Evolutionary conservation across 805 yeast species (phyloP).

Genomic region (Yarrowia bubula): DNA sequence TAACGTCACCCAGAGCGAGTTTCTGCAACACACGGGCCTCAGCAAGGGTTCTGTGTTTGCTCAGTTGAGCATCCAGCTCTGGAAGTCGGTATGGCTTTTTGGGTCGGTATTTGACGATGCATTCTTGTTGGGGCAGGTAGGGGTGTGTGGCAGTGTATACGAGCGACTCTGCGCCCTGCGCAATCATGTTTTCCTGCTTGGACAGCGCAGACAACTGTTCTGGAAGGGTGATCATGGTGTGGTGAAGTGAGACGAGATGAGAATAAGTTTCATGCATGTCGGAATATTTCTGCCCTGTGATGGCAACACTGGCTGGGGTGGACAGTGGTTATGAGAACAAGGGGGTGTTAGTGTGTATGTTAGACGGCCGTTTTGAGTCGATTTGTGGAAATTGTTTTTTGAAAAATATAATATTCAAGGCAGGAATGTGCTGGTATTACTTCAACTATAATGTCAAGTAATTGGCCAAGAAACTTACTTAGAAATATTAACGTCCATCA

Average conservation of each 20-base stretch:
- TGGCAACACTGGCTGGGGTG: not conserved
- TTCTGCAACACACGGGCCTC: constrained; percentile 77
- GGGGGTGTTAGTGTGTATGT: too few species aligned
- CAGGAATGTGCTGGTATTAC: too few species aligned
- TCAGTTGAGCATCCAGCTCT: constrained; percentile 67
- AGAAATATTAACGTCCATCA: too few species aligned
- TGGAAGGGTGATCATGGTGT: constrained; percentile 17
- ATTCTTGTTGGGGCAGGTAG: constrained; percentile 45
- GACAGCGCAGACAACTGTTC: not conserved
- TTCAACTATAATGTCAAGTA: too few species aligned
- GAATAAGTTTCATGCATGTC: not conserved
- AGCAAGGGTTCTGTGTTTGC: constrained; percentile 75
- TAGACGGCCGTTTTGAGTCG: too few species aligned
- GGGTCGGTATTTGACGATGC: constrained; percentile 80
- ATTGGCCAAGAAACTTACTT: too few species aligned
- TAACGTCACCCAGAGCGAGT: constrained; percentile 51
- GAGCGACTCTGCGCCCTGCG: constrained; percentile 91
- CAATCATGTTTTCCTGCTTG: constrained; percentile 44
- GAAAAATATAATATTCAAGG: too few species aligned
- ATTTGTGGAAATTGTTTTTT: too few species aligned
- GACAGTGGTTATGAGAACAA: not conserved
- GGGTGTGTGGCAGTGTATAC: constrained; percentile 69
- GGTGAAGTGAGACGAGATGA: not conserved
- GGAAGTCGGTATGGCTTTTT: constrained; percentile 89
- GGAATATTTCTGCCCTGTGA: not conserved